Percentiles rank a stretch among this genome's conserved stretches.
phyloP scores from a whole-genome alignment of 2,329 filamentous ascomycete genomes.

The Curvularia sp. region DNA sequence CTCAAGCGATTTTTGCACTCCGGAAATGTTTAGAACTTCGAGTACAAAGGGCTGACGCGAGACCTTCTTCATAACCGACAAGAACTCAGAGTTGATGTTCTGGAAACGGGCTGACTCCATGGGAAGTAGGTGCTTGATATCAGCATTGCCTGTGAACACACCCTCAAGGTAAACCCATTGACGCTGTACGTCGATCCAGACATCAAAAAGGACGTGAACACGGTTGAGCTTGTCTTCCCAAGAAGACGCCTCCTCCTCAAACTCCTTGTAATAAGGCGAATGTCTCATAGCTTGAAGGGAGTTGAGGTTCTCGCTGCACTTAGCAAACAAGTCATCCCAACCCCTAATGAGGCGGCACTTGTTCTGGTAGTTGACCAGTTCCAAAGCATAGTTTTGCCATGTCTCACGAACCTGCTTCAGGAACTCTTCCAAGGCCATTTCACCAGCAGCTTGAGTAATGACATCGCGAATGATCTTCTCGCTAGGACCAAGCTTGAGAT shows the following conservation, averaged over 20 bases:
- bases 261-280: constrained; percentile 99
- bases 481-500: constrained; percentile 86
- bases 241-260: constrained; percentile 92
- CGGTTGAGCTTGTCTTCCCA: constrained; percentile 99
- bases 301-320: constrained; percentile 97
- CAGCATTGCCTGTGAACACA: constrained; percentile 97
- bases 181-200: constrained; percentile 99
- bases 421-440: constrained; percentile 98
- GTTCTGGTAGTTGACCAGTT: constrained; percentile 96
- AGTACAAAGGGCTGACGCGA: constrained; percentile 95
- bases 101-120: constrained; percentile 97
- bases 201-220: constrained; percentile 96
- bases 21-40: constrained; percentile 93
- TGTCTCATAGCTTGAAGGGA: constrained; percentile 98
- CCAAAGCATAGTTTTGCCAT: constrained; percentile 93
- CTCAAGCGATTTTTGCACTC: constrained; percentile 94
- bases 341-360: constrained; percentile 97
- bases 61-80: constrained; percentile 99
- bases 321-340: constrained; percentile 97
- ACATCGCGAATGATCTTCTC: constrained; percentile 91
- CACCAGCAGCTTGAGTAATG: constrained; percentile 92
- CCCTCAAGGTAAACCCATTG: constrained; percentile 99
- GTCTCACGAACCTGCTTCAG: constrained; percentile 94
- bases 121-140: constrained; percentile 97
- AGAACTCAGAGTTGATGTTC: constrained; percentile 99